Evolutionary conservation across 2,329 filamentous ascomycete genomes (phyloP), one percentile per base, ranked within the genome.

Genomic region (Aphanocladium album): DNA sequence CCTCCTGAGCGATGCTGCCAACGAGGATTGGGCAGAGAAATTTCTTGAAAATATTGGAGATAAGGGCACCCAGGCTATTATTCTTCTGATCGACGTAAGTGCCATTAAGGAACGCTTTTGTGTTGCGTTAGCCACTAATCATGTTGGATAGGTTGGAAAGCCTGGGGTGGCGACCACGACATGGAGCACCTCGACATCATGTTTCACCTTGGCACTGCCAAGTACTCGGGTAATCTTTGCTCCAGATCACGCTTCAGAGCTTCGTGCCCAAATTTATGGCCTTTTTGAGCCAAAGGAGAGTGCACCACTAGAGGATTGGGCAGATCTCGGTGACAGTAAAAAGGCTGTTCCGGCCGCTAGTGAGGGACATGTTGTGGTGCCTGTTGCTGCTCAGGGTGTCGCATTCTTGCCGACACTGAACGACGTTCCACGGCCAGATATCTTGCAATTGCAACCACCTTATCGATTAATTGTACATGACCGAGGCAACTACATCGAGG

Each of bases 391-490:
- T 9, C 3, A 58, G 50, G 6, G 59, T 3, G 58, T 47, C 19
- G 70, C 75, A 14, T 71, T 73, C 54, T 67, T 83, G 3, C 79
- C 81, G 1, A 72, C 74, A 27, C 66, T 74, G 2, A 72, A 69
- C 4, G 71, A 71, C 0, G 67, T 83, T 12, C 74, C 77, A 3
- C 72, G 78, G 2, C 81, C 80, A 0, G 78, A 81, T 52, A 73
- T 80, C n/a, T 70, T 83, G 11, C 71, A 81, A 16, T 69, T 73
- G 9, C 74, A 70, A 35, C 77, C 80, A 1, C 80, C 80, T 0
- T 83, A 83, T 64, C 73, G 80, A 57, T 69, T 83, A 6, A 71
- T 74, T 16, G 69, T 83, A 5, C 64, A 70, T 21, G 67, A 70
- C 11, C 63, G 65, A 12, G 68, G 69, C 19, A 63, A 64, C 9